These are phyloP conservation scores for Aspergillus pseudoglaucus DNA, from an alignment of 2,329 filamentous ascomycete species.

Conservation along the genomic window DNA sequence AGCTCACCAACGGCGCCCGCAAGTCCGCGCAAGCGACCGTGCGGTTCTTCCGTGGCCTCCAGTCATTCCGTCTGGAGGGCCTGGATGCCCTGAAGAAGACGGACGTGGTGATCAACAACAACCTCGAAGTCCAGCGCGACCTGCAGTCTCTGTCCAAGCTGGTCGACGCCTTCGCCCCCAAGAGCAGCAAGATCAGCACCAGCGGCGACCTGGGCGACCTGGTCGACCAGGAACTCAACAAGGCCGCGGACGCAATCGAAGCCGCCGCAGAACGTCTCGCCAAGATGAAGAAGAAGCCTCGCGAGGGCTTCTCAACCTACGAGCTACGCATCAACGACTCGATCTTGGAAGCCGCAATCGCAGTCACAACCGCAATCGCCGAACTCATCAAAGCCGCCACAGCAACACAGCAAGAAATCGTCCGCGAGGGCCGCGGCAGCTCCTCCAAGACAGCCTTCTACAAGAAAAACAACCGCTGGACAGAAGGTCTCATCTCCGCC, in stretches of 20 bases:
- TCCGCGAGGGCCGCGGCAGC: constrained; percentile 81
- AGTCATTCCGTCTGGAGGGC: constrained; percentile 88
- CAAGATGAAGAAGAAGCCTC: constrained; percentile 93
- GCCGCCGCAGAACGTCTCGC: constrained; percentile 82
- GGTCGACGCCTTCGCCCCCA: constrained; percentile 84
- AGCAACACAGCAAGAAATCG: constrained; percentile 89
- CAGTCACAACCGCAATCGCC: constrained; percentile 88
- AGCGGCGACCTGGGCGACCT: constrained; percentile 85
- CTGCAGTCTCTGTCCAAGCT: constrained; percentile 90
- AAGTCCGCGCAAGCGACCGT: constrained; percentile 81
- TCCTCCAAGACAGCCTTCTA: constrained; percentile 91
- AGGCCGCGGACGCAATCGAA: constrained; percentile 91
- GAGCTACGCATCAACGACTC: constrained; percentile 93
- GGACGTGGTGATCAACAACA: constrained; percentile 94
- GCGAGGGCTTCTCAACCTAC: constrained; percentile 91
- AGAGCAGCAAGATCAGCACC: constrained; percentile 70
- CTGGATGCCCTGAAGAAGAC: constrained; percentile 89
- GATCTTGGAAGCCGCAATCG: constrained; percentile 86
- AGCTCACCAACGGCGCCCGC: constrained; percentile 73
- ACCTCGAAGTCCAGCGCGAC: constrained; percentile 91
- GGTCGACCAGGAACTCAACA: constrained; percentile 84
- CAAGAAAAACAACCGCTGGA: constrained; percentile 99
- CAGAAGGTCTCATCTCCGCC: constrained; percentile 91
- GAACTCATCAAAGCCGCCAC: constrained; percentile 93
- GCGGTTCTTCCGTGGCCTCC: constrained; percentile 88